Evolutionary conservation across 1,284 basidiomycete genomes (phyloP).

Genomic region (Xerocomus cyaneibrunnescens): DNA sequence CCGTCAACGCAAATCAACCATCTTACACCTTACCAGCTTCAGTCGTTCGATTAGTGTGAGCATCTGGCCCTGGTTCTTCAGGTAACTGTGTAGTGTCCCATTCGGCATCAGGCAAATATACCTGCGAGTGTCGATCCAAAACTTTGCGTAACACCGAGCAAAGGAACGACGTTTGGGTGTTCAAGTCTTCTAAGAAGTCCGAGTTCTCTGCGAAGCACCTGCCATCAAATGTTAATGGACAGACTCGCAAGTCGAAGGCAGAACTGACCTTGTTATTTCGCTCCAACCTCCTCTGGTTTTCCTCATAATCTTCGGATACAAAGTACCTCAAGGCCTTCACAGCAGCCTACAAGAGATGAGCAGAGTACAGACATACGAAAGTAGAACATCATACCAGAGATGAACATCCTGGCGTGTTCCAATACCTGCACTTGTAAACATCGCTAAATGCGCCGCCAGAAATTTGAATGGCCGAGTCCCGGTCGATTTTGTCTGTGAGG

Average conservation of each 20-base stretch:
- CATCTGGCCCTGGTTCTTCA: background rate
- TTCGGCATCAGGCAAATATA: background rate
- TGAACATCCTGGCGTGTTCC: background rate
- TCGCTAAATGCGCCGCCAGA: conserved; percentile 2
- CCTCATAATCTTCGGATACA: background rate
- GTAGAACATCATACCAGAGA: background rate
- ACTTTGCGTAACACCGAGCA: background rate
- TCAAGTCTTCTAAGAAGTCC: conserved; percentile 4
- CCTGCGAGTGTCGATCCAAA: background rate
- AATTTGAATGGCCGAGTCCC: background rate
- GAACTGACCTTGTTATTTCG: background rate
- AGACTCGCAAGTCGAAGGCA: too few species aligned
- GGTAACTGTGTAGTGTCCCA: conserved; percentile 4
- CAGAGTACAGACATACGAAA: background rate
- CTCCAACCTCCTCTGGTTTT: background rate
- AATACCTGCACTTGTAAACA: conserved; percentile 5
- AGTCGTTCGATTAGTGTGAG: background rate
- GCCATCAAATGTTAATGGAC: background rate
- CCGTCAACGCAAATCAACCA: background rate
- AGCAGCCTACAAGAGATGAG: conserved; percentile 3
- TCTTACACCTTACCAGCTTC: background rate
- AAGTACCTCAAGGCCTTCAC: conserved; percentile 9
- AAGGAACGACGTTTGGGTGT: conserved; percentile 7
- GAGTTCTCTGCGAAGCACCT: conserved; percentile 6
- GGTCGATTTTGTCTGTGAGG: background rate